Percentiles rank a stretch among this genome's conserved stretches.
Evolutionary conservation across 768 basidiomycete species (phyloP).

Genomic region (Amylocystis lapponica): DNA sequence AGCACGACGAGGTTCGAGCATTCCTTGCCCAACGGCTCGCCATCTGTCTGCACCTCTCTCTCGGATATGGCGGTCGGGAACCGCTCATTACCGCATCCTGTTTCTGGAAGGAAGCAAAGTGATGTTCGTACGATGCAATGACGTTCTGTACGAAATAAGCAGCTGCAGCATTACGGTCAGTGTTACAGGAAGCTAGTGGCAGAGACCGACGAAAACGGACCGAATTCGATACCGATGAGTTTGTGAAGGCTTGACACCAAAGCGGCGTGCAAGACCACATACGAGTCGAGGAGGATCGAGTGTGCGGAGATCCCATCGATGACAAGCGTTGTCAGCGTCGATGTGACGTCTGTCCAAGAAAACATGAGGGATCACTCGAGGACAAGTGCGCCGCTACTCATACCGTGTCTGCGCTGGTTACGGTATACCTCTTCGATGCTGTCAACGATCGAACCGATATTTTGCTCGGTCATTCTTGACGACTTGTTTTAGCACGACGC

Average conservation of each 20-base stretch:
- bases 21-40: constrained; percentile 66
- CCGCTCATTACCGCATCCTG: no score
- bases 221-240: constrained; percentile 82
- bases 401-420: constrained; percentile 73
- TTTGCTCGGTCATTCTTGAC: constrained; percentile 85
- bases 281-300: constrained; percentile 79
- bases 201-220: constrained; percentile 36
- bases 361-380: neutral
- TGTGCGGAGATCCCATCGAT: constrained; percentile 76
- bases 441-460: constrained; percentile 68
- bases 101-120: constrained; percentile 35
- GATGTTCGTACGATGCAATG: constrained; percentile 59
- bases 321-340: constrained; percentile 68
- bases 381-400: constrained; percentile 14
- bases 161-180: constrained; percentile 38
- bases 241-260: constrained; percentile 79
- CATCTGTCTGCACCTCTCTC: constrained; percentile 5
- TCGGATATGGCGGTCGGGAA: neutral
- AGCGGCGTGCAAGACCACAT: constrained; percentile 83
- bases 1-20: constrained; percentile 84
- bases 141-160: constrained; percentile 78
- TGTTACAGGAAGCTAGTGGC: neutral
- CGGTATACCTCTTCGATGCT: constrained; percentile 75
- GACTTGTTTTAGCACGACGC: neutral
- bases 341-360: constrained; percentile 65